A percentile compares a stretch with the other conserved stretches of the same genome.
Evolutionary conservation across 1,139 yeast species (phyloP).

Genomic region (Hemisphaericaspora xylanilytica): DNA sequence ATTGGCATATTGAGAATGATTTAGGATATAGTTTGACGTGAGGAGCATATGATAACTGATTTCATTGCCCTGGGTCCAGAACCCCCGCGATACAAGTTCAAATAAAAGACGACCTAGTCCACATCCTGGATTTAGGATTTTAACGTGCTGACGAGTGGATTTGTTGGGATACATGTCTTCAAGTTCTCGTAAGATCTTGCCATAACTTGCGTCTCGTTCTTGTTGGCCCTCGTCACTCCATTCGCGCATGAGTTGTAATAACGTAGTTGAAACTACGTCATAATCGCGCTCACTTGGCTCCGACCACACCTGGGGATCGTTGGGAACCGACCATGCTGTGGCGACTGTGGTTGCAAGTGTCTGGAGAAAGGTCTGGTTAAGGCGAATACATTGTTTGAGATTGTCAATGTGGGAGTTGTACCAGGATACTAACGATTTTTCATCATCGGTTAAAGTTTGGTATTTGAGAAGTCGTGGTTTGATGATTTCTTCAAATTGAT

Average conservation of each 20-base stretch:
- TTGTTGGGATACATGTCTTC: slow-evolving; percentile 41
- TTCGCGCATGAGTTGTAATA: slow-evolving; percentile 69
- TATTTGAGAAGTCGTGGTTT: slow-evolving; percentile 34
- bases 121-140: slow-evolving; percentile 75
- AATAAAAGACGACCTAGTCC: slow-evolving; percentile 79
- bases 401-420: slow-evolving; percentile 44
- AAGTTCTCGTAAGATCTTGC: slow-evolving; percentile 45
- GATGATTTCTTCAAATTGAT: slow-evolving; percentile 35
- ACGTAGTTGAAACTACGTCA: slow-evolving; percentile 60
- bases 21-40: slow-evolving; percentile 62
- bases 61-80: slow-evolving; percentile 81
- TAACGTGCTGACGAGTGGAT: slow-evolving; percentile 35
- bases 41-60: slow-evolving; percentile 78
- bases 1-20: slow-evolving; percentile 43
- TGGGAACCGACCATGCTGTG: slow-evolving; percentile 51
- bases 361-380: slow-evolving; percentile 49
- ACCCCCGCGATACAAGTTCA: slow-evolving; percentile 68
- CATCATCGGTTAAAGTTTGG: slow-evolving; percentile 34
- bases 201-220: slow-evolving; percentile 53
- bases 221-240: slow-evolving; percentile 65
- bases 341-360: slow-evolving; percentile 49
- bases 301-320: slow-evolving; percentile 45
- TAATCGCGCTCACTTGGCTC: slow-evolving; percentile 44
- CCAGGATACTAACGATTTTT: slow-evolving; percentile 51
- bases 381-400: slow-evolving; percentile 45